Evolutionary conservation across 2,329 filamentous ascomycete species (phyloP).

Genomic region (Curvularia sp.): DNA sequence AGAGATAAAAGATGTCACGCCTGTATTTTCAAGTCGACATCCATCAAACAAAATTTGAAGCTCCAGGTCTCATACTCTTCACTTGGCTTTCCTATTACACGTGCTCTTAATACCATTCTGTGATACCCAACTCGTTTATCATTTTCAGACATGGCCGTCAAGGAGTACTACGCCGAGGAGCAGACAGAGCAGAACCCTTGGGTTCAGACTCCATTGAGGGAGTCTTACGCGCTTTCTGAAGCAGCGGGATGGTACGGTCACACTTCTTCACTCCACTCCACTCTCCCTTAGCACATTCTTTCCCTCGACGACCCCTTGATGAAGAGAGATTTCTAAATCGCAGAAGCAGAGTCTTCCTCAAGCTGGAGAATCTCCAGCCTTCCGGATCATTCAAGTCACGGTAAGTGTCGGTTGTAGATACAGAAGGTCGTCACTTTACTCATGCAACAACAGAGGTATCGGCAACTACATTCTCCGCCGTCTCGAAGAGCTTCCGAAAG

Average conservation of each 20-base stretch:
- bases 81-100: conserved; percentile 3
- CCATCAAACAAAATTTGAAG: conserved; percentile 7
- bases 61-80: background rate
- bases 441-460: conserved; percentile 59
- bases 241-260: conserved; percentile 72
- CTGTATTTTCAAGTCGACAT: conserved; percentile 6
- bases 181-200: conserved; percentile 57
- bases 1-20: conserved; percentile 23
- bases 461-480: conserved; percentile 71
- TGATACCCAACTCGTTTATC: conserved; percentile 16
- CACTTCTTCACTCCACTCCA: conserved; percentile 20
- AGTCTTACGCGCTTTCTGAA: conserved; percentile 70
- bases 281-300: background rate
- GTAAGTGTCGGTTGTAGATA: conserved; percentile 30
- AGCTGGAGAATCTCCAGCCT: conserved; percentile 84
- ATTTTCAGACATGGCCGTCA: conserved; percentile 35
- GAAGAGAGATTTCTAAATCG: conserved; percentile 49
- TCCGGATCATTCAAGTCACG: conserved; percentile 84
- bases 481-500: conserved; percentile 49
- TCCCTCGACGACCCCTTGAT: conserved; percentile 1
- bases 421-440: conserved; percentile 12
- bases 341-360: conserved; percentile 77
- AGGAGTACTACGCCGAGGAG: conserved; percentile 29
- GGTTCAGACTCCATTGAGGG: conserved; percentile 74
- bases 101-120: conserved; percentile 14